These are phyloP conservation scores for Pilobolus umbonatus DNA, from an alignment of 192 early-diverging fungal genomes.

Conservation along the genomic window DNA sequence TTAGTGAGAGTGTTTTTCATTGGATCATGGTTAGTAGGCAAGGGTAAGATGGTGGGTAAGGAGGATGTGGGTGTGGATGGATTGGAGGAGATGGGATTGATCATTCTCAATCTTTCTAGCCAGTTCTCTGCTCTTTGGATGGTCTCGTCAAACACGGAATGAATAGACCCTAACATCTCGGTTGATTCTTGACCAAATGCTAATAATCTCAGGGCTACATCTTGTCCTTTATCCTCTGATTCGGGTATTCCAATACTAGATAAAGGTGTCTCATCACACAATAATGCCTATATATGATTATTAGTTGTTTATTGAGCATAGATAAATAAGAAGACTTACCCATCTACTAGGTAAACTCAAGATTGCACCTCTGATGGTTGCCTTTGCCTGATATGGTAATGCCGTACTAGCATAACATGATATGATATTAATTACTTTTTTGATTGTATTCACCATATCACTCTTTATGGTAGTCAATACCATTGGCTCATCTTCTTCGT, in stretches of 20 bases:
- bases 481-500: slow-evolving; percentile 22
- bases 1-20: background rate
- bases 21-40: background rate
- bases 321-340: slow-evolving; percentile 28
- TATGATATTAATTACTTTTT: slow-evolving; percentile 79
- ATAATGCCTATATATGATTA: slow-evolving; percentile 9
- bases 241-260: background rate
- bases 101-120: slow-evolving; percentile 40
- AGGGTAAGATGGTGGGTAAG: background rate
- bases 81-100: slow-evolving; percentile 9
- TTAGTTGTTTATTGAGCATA: background rate
- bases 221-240: slow-evolving; percentile 25
- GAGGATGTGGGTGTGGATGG: background rate
- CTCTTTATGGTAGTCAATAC: slow-evolving; percentile 38
- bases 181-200: slow-evolving; percentile 62
- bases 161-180: slow-evolving; percentile 61
- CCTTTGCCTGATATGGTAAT: slow-evolving; percentile 73
- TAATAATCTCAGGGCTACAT: slow-evolving; percentile 58
- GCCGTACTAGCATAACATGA: slow-evolving; percentile 77
- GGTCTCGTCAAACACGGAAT: slow-evolving; percentile 60
- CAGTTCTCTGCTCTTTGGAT: slow-evolving; percentile 60
- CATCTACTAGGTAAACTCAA: slow-evolving; percentile 73
- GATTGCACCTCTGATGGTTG: slow-evolving; percentile 75
- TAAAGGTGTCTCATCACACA: slow-evolving; percentile 26
- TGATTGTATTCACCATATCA: slow-evolving; percentile 79